A percentile compares a stretch with the other conserved stretches of the same genome.
Conservation (phyloP, 1,139 yeast species). For the Yamadazyma buinensis region DNA sequence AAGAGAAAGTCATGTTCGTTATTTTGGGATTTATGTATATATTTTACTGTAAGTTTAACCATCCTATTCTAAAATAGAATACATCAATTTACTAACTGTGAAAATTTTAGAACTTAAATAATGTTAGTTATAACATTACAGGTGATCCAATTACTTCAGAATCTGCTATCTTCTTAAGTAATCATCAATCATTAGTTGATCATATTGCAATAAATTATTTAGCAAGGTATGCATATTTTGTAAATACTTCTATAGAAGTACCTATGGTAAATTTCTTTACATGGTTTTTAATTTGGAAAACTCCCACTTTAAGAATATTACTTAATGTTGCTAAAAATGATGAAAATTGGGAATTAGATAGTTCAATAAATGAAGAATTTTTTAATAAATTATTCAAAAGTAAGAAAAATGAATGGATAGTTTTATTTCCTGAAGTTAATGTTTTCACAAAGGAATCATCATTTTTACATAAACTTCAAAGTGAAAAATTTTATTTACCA, state of each 20-base stretch:
- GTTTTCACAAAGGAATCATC: constrained; percentile 49
- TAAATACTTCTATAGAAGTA: constrained; percentile 14
- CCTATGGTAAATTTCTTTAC: constrained; percentile 54
- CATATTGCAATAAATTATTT: constrained; percentile 46
- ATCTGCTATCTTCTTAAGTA: constrained; percentile 46
- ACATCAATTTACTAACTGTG: constrained; percentile 4
- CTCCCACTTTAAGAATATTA: constrained; percentile 45
- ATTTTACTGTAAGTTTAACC: constrained; percentile 26
- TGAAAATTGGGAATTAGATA: constrained; percentile 61
- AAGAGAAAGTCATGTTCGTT: constrained; percentile 19
- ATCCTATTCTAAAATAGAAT: background rate
- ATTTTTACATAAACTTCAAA: constrained; percentile 46
- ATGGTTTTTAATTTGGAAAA: constrained; percentile 58
- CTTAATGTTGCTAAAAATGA: constrained; percentile 46
- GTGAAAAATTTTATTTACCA: constrained; percentile 52
- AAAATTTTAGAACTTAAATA: constrained; percentile 26
- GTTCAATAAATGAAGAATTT: constrained; percentile 20
- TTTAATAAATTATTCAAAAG: constrained; percentile 24
- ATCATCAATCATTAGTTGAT: constrained; percentile 57
- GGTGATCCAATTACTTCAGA: constrained; percentile 46
- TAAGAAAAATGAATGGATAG: constrained; percentile 48
- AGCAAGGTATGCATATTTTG: constrained; percentile 23
- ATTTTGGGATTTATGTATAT: constrained; percentile 37
- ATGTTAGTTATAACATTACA: constrained; percentile 30
- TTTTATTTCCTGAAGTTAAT: constrained; percentile 72